Conservation (phyloP, 2,329 filamentous ascomycete genomes). For the Daldinia eschscholtzii region DNA sequence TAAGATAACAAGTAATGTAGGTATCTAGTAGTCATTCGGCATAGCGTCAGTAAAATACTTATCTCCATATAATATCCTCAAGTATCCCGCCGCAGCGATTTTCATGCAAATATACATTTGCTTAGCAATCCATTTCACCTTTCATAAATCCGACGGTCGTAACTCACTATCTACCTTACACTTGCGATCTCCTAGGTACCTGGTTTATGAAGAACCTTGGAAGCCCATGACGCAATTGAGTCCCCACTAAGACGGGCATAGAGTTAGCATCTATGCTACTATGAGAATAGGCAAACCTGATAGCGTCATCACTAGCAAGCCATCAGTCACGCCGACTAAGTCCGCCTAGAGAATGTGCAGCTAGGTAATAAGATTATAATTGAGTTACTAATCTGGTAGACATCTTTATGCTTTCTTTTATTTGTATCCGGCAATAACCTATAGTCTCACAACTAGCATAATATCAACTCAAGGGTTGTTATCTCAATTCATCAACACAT, state of each 20-base stretch:
- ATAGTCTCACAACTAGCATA: neutral
- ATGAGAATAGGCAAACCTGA: slow-evolving; percentile 3
- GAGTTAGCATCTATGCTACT: slow-evolving; percentile 11
- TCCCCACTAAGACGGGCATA: slow-evolving; percentile 18
- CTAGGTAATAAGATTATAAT: neutral
- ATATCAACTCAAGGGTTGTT: too few relatives aligned
- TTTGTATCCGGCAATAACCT: neutral
- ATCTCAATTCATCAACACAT: too few relatives aligned
- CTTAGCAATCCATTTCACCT: neutral
- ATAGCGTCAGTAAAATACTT: slow-evolving; percentile 3
- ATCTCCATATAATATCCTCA: slow-evolving; percentile 1
- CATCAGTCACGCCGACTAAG: neutral
- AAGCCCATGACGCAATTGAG: slow-evolving; percentile 32
- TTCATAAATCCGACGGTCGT: slow-evolving; percentile 1
- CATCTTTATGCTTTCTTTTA: neutral
- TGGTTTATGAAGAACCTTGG: slow-evolving; percentile 15
- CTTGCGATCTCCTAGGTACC: neutral
- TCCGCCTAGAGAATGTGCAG: neutral
- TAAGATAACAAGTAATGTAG: neutral
- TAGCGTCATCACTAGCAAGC: slow-evolving; percentile 12
- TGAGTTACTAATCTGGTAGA: neutral
- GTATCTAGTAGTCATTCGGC: neutral
- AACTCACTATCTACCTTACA: neutral
- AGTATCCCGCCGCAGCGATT: neutral
- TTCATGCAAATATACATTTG: neutral